Percentiles rank a stretch among this genome's conserved stretches.
Conservation (phyloP, 2,329 filamentous ascomycete species). For the Penicillium sp. region DNA sequence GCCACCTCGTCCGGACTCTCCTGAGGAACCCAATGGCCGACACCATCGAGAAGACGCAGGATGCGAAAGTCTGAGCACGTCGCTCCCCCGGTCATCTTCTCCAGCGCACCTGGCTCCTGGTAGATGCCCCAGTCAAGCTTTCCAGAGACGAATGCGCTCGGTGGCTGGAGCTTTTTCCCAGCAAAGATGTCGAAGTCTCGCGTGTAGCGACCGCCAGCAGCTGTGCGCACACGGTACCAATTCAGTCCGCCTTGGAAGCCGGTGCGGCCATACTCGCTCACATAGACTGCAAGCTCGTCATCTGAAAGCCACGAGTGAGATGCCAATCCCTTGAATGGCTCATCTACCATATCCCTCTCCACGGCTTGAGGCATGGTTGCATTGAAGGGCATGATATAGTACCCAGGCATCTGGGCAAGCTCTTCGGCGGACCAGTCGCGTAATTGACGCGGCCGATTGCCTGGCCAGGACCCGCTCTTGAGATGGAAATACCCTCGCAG, state of each 20-base stretch:
- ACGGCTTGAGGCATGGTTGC: constrained; percentile 60
- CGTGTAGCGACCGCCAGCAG: constrained; percentile 42
- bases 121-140: constrained; percentile 65
- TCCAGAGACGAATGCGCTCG: constrained; percentile 61
- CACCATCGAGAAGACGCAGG: constrained; percentile 54
- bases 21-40: constrained; percentile 69
- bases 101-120: constrained; percentile 63
- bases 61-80: constrained; percentile 56
- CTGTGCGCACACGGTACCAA: constrained; percentile 63
- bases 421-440: constrained; percentile 56
- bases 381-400: constrained; percentile 64
- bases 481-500: constrained; percentile 66
- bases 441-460: constrained; percentile 55
- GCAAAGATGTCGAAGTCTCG: constrained; percentile 59
- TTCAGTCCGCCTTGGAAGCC: constrained; percentile 66
- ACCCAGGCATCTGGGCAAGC: constrained; percentile 60
- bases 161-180: constrained; percentile 60
- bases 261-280: constrained; percentile 58
- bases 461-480: constrained; percentile 61
- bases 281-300: constrained; percentile 60
- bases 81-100: constrained; percentile 50
- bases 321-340: constrained; percentile 41
- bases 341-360: constrained; percentile 52
- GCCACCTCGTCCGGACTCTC: constrained; percentile 58
- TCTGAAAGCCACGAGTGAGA: constrained; percentile 54